These are phyloP conservation scores for Carex parvula DNA, from an alignment of 176 grass and related monocot genomes.

Conservation along the genomic window DNA sequence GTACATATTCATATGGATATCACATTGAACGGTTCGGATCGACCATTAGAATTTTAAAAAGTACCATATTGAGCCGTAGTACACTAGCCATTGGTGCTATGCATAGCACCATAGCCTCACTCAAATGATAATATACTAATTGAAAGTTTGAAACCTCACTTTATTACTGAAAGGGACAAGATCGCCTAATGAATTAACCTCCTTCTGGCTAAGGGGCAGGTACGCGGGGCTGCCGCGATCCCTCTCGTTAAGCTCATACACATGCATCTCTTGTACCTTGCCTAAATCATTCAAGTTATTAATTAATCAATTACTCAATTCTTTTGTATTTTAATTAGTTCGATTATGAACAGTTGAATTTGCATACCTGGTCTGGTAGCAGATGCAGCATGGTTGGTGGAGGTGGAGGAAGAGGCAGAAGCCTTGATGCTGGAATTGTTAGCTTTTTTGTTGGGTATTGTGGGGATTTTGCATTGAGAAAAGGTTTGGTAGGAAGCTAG, in stretches of 20 bases:
- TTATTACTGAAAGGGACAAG: slow-evolving; percentile 89
- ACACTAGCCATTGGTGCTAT: too few relatives aligned
- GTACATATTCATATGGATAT: too few relatives aligned
- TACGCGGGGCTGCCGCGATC: slow-evolving; percentile 75
- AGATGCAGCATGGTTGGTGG: too few relatives aligned
- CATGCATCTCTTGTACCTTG: slow-evolving; percentile 74
- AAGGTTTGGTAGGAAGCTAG: background rate
- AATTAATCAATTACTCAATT: background rate
- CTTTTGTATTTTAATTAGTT: background rate
- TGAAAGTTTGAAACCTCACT: slow-evolving; percentile 31
- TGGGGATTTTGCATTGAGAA: slow-evolving; percentile 6
- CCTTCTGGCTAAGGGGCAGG: slow-evolving; percentile 62
- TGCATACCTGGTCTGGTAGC: background rate
- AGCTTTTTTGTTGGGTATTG: background rate
- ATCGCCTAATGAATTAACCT: slow-evolving; percentile 75
- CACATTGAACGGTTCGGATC: too few relatives aligned
- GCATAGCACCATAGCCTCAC: too few relatives aligned
- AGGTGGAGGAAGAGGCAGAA: background rate
- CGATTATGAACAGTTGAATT: background rate
- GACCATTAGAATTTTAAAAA: too few relatives aligned
- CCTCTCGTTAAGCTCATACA: slow-evolving; percentile 84
- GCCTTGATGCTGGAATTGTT: slow-evolving; percentile 13
- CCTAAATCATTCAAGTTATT: background rate
- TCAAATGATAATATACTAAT: background rate
- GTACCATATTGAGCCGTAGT: too few relatives aligned